Percentiles rank a stretch among this genome's conserved stretches.
Evolutionary conservation across 495 filamentous ascomycete species (phyloP).

Genomic region (Glonium stellatum): DNA sequence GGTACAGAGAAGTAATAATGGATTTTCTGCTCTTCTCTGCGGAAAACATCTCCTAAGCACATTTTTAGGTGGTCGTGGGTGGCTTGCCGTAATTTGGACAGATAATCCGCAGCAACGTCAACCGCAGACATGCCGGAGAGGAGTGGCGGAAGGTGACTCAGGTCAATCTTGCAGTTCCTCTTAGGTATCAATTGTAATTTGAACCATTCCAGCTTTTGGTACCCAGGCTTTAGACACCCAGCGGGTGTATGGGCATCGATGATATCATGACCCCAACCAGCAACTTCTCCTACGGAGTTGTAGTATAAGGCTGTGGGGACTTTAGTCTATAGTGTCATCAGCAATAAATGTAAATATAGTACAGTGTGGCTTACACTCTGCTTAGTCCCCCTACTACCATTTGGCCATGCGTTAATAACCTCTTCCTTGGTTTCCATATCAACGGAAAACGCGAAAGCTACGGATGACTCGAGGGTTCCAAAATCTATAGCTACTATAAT

Average conservation of each 20-base stretch:
- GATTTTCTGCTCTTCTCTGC: conserved; percentile 62
- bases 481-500: background rate
- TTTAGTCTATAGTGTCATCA: background rate
- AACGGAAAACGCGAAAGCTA: background rate
- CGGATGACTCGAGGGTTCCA: background rate
- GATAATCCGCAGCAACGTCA: conserved; percentile 64
- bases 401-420: background rate
- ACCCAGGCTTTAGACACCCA: too few species aligned
- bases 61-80: conserved; percentile 61
- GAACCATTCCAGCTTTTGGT: too few species aligned
- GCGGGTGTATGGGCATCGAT: too few species aligned
- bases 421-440: background rate
- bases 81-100: conserved; percentile 62
- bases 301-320: background rate
- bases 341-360: background rate
- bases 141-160: conserved; percentile 61
- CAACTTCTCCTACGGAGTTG: background rate
- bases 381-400: background rate
- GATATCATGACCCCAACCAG: background rate
- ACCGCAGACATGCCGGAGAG: conserved; percentile 66
- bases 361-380: background rate
- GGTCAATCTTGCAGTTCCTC: too few species aligned
- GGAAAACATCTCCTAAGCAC: conserved; percentile 62
- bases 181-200: too few species aligned
- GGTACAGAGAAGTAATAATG: conserved; percentile 64